Evolutionary conservation across 495 filamentous ascomycete genomes (phyloP).

Genomic region (Neurospora sp.): DNA sequence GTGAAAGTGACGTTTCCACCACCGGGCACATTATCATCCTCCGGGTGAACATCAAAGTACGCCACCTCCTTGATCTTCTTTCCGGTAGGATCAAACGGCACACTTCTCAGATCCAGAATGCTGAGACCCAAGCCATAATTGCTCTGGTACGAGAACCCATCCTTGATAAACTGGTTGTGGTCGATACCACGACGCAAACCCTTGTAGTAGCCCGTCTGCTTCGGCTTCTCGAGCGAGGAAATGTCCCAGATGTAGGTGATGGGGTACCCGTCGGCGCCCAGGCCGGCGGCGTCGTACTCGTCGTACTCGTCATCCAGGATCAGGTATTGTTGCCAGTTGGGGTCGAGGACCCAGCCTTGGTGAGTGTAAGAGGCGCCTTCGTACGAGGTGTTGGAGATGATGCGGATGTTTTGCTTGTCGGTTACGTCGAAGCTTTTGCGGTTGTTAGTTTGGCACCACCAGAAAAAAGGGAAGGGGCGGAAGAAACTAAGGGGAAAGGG

Average conservation of each 20-base stretch:
- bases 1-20: constrained; percentile 34
- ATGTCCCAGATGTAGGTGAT: constrained; percentile 48
- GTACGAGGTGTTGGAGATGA: constrained; percentile 46
- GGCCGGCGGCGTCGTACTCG: constrained; percentile 33
- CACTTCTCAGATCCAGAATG: constrained; percentile 37
- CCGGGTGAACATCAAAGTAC: constrained; percentile 46
- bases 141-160: constrained; percentile 40
- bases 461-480: background rate
- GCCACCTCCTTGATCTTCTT: constrained; percentile 35
- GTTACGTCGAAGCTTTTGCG: constrained; percentile 39
- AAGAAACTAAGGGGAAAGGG: too few relatives aligned
- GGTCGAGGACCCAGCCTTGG: constrained; percentile 45
- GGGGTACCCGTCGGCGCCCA: constrained; percentile 30
- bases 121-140: constrained; percentile 45
- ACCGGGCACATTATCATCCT: constrained; percentile 38
- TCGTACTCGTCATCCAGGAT: constrained; percentile 49
- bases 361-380: constrained; percentile 41
- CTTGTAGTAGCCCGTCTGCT: constrained; percentile 42
- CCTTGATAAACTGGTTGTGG: constrained; percentile 46
- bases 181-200: constrained; percentile 34
- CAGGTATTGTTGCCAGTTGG: constrained; percentile 31
- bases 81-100: constrained; percentile 27
- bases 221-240: constrained; percentile 33
- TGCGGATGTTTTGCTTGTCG: constrained; percentile 33
- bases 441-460: background rate